phyloP scores from a whole-genome alignment of 2,329 filamentous ascomycete species.

The Monosporascus sp. region DNA sequence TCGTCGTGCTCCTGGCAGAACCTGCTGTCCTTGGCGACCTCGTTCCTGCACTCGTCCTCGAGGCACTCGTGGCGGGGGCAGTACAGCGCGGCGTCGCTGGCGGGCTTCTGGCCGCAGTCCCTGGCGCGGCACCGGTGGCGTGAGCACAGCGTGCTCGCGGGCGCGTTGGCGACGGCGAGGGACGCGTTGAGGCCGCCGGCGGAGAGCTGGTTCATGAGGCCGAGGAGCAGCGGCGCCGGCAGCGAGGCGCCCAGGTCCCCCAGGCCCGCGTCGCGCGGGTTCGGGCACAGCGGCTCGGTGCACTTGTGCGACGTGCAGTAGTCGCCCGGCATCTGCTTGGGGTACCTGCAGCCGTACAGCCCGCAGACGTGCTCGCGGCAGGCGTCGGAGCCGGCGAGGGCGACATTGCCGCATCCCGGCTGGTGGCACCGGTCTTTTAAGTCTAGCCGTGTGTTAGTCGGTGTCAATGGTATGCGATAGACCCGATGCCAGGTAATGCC shows the following conservation, averaged over 20 bases:
- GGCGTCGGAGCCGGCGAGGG: not conserved
- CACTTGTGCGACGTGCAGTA: slow-evolving; percentile 5
- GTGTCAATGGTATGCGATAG: too few species aligned
- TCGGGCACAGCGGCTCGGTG: slow-evolving; percentile 5
- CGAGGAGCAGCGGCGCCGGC: not conserved
- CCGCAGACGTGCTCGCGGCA: slow-evolving; percentile 8
- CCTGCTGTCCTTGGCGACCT: not conserved
- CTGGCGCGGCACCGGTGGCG: not conserved
- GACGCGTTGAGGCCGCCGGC: not conserved
- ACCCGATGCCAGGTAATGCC: too few species aligned
- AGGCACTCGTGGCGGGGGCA: not conserved
- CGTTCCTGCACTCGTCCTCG: not conserved
- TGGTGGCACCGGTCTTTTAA: not conserved
- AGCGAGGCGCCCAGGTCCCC: not conserved
- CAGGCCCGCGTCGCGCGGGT: slow-evolving; percentile 1
- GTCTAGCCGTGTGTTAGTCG: not conserved
- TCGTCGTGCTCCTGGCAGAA: not conserved
- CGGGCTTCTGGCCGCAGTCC: not conserved
- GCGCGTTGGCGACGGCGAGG: not conserved
- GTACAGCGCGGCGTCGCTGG: not conserved
- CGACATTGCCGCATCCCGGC: not conserved
- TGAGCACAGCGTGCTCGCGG: not conserved
- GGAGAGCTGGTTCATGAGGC: not conserved
- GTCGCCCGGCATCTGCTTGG: not conserved
- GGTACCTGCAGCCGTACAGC: slow-evolving; percentile 5